A percentile compares a stretch with the other conserved stretches of the same genome.
Conservation (phyloP, 305 asterid genomes). For the Ajuga reptans region DNA sequence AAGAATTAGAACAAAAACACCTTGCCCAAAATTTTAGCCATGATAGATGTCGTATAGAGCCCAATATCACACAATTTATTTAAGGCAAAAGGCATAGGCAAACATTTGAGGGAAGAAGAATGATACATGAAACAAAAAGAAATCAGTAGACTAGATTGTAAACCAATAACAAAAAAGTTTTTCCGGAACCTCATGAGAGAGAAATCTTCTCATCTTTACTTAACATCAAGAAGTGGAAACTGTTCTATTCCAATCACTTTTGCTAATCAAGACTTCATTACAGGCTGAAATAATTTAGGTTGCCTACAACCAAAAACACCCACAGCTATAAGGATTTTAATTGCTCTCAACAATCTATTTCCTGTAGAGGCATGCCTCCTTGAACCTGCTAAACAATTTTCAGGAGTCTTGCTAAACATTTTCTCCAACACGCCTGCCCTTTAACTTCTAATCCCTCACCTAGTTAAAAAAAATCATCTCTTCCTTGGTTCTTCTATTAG, state of each 20-base stretch:
- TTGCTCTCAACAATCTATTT: neutral
- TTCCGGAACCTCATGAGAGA: neutral
- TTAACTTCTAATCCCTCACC: neutral
- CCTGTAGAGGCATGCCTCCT: neutral
- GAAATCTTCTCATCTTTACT: conserved; percentile 1
- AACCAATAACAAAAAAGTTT: neutral
- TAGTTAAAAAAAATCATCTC: neutral
- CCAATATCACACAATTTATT: neutral
- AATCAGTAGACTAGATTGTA: neutral
- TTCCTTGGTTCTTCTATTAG: neutral
- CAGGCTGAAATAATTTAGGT: conserved; percentile 11
- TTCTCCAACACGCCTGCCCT: neutral
- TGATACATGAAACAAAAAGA: conserved; percentile 10
- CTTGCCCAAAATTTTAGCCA: neutral
- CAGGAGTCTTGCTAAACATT: neutral
- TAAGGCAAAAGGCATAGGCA: neutral
- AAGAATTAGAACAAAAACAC: conserved; percentile 12
- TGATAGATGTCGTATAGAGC: neutral
- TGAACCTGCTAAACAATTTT: neutral
- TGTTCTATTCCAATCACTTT: conserved; percentile 10
- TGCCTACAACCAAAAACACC: conserved; percentile 7
- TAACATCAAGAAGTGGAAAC: neutral
- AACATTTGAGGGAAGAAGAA: conserved; percentile 3
- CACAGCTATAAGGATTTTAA: neutral
- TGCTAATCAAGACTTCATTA: conserved; percentile 2